Base-by-base conservation (phyloP, 495 filamentous ascomycete species). In the Penicillium manginii region DNA sequence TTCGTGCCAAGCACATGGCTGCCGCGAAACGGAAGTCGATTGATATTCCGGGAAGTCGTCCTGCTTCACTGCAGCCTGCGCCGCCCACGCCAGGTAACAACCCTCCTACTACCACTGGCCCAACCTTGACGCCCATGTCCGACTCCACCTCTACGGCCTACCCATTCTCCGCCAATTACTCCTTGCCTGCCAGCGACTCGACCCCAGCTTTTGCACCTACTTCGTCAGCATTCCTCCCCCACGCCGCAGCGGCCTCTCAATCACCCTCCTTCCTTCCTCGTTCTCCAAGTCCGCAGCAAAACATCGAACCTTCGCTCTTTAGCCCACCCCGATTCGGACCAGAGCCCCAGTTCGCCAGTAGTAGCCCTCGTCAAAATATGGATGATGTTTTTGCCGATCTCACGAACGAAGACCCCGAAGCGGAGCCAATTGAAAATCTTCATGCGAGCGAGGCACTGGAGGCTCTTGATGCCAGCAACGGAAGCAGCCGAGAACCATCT, bases 1-100 rank as follows among this genome's bases (percentile, higher is more conserved):
- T 93, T 51, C 86, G 90, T 37, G 83, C 88, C 8, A 97, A 96
- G 72, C 83, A 85, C 0, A 85, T 89, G 61, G 84, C 77, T 54
- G 75, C 86, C 21, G 81, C 57, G 19, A 81, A 81, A 46, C 72
- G 73, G 22, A 81, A 77, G 58, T 77, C 78, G 4, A 52, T 76
- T 23, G 77, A 79, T 52, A 31, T 63, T 4, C 58, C 52, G 19
- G 42, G 58, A 9, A 48, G 50, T 29, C 71, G 66, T 14, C 62
- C 67, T 53, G 11, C 62, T 8, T 57, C 66, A 18, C 54, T 76
- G 39, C 70, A 72, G 49, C 72, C 73, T 15, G 62, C 64, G 17
- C 58, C 75, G 18, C 57, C 67, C 14, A 63, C 63, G 31, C 52
- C 73, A 14, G 63, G 57, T 26, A 70, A 62, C 50, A 67, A 58